Percentiles rank a stretch among this genome's conserved stretches.
Conservation (phyloP, 306 rosid genomes). For the Crotalaria pallida region DNA sequence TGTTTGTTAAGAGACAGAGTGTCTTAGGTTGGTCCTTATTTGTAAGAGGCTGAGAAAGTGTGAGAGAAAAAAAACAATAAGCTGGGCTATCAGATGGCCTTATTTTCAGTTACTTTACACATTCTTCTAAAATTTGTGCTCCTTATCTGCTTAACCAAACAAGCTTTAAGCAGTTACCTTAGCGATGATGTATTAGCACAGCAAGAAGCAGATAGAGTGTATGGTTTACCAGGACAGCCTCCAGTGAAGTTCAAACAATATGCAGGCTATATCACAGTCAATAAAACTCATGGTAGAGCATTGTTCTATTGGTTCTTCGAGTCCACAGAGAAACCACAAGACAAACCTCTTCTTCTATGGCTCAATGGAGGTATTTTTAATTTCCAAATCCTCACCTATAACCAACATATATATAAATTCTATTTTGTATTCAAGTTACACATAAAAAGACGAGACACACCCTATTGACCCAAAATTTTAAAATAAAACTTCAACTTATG, state of each 20-base stretch:
- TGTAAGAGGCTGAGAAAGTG: background rate
- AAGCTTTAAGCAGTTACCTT: background rate
- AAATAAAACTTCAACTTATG: no score
- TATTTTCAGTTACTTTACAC: background rate
- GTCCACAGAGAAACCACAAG: constrained; percentile 29
- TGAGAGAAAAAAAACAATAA: background rate
- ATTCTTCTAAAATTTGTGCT: constrained; percentile 11
- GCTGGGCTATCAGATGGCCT: constrained; percentile 13
- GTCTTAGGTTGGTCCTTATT: background rate
- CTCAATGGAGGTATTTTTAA: constrained; percentile 81
- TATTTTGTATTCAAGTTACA: no score
- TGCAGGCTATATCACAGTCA: constrained; percentile 70
- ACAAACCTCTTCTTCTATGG: constrained; percentile 73
- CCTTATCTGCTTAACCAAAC: background rate
- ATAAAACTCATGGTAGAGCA: constrained; percentile 70
- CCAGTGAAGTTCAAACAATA: constrained; percentile 62
- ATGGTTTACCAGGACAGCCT: constrained; percentile 65
- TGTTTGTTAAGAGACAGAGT: background rate
- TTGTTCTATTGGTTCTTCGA: constrained; percentile 88
- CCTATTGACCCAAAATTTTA: no score
- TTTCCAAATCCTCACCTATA: background rate
- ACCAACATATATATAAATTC: no score
- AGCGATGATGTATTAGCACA: background rate
- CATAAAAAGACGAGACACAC: no score
- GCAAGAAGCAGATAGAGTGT: constrained; percentile 57